phyloP scores from a whole-genome alignment of 2,329 filamentous ascomycete genomes.

The Zalaria sp. region DNA sequence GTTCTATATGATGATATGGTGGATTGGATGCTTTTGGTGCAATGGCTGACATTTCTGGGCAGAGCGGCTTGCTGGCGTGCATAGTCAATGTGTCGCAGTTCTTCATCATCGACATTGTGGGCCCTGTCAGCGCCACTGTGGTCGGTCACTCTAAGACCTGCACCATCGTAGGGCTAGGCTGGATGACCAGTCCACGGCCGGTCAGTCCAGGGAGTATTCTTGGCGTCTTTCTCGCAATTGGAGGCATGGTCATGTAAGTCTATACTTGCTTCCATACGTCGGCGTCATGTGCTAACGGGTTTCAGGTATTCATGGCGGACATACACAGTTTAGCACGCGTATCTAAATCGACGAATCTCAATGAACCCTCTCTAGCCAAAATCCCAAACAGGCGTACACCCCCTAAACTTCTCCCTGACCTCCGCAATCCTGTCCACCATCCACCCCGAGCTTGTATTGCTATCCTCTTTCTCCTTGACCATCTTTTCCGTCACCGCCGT shows the following conservation, averaged over 20 bases:
- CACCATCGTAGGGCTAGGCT: conserved; percentile 17
- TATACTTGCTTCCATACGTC: background rate
- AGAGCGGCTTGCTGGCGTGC: conserved; percentile 46
- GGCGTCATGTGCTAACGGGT: no score
- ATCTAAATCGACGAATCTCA: no score
- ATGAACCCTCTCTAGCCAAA: no score
- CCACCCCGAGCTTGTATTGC: no score
- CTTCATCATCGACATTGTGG: conserved; percentile 18
- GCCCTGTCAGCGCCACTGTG: conserved; percentile 19
- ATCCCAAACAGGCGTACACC: no score
- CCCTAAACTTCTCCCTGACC: no score
- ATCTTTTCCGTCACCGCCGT: no score
- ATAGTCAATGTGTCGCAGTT: conserved; percentile 41
- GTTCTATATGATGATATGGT: conserved; percentile 9
- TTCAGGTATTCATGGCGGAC: no score
- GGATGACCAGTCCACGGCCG: conserved; percentile 12
- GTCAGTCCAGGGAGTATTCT: conserved; percentile 14
- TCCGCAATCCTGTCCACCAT: no score
- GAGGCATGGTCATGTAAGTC: conserved; percentile 17
- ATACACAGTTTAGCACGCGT: no score
- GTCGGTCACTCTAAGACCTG: conserved; percentile 21
- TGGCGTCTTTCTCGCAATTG: conserved; percentile 16
- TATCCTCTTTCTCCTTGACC: no score
- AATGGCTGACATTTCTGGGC: background rate
- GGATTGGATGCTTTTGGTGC: background rate